Base-by-base conservation (phyloP, 495 filamentous ascomycete species). In the Aspergillus funiculosus region DNA sequence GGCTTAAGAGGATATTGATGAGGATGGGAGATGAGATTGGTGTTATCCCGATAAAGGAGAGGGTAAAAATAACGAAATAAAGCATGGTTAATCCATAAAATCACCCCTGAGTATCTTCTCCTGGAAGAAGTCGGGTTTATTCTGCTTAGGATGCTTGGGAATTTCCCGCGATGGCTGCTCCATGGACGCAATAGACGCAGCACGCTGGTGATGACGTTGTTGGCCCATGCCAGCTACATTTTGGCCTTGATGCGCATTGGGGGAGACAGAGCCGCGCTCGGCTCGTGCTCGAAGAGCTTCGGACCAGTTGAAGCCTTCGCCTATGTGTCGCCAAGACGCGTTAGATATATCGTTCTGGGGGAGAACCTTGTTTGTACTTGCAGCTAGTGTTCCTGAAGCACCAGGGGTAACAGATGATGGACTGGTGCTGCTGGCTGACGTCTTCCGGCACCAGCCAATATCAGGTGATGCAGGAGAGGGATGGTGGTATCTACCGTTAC, bases 51-150 rank as follows among this genome's bases (percentile, higher is more conserved):
- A n/a, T n/a, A n/a, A n/a, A n/a, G 19, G 27, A 27, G 5, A 19
- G 15, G 14, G 22, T 2, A 36, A 20, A 22, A 15, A 40, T 5
- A 39, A 35, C 29, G 35, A 34, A 27, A 48, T 32, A 32, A 42
- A 44, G 26, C 9, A 35, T 24, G n/a, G 35, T 42, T 74, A 98
- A 58, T 98, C 92, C 89, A 97, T 95, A 58, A 98, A 95, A 55
- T 98, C 92, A 24, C 92, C 92, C 65, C 94, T 90, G 47, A 98
- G 72, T 52, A 98, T 96, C 50, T 94, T 80, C 75, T 98, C 92
- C 66, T 94, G 87, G 71, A 96, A 89, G 53, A 81, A 82, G 69
- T 98, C 92, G 10, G 89, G 88, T 60, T 87, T 83, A 45, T 74
- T 78, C 47, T 79, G 75, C 60, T 78, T 77, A 10, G 80, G 79